Evolutionary conservation across 2,329 filamentous ascomycete genomes (phyloP).

Genomic region (Clonostachys chloroleuca): DNA sequence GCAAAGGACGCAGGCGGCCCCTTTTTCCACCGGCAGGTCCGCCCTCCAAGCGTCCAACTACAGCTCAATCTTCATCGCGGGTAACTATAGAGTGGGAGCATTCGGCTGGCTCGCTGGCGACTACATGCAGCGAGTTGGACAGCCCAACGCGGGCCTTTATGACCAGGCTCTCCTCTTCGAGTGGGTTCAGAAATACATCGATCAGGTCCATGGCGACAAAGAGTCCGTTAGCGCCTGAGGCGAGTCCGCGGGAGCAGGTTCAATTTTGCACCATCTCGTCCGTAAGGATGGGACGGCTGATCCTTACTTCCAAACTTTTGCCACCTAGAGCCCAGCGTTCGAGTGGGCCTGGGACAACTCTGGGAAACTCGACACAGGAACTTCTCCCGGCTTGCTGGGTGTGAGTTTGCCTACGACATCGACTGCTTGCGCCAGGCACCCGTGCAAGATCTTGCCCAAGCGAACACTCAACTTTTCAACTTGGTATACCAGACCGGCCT

Average conservation of each 20-base stretch:
- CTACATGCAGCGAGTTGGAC: constrained; percentile 23
- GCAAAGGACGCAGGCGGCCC: too few species aligned
- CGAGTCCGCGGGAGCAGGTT: constrained; percentile 62
- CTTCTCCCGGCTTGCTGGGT: too few species aligned
- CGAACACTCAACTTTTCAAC: too few species aligned
- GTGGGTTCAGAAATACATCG: constrained; percentile 66
- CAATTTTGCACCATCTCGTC: constrained; percentile 58
- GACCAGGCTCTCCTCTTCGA: constrained; percentile 66
- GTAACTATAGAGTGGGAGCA: constrained; percentile 73
- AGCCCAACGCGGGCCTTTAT: constrained; percentile 63
- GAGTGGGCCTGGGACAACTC: too few species aligned
- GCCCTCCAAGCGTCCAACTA: too few species aligned
- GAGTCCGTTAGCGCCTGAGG: constrained; percentile 64
- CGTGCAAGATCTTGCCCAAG: too few species aligned
- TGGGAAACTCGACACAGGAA: too few species aligned
- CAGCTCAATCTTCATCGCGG: constrained; percentile 53
- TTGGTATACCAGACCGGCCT: too few species aligned
- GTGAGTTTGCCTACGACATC: too few species aligned
- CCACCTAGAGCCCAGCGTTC: too few species aligned
- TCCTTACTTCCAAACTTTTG: not conserved
- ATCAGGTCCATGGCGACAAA: constrained; percentile 64
- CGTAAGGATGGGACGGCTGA: constrained; percentile 25
- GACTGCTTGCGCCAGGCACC: too few species aligned
- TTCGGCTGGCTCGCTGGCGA: constrained; percentile 69
- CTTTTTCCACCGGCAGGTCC: too few species aligned